Conservation (phyloP, 2,329 filamentous ascomycete genomes). For the Diaporthe nobilis region DNA sequence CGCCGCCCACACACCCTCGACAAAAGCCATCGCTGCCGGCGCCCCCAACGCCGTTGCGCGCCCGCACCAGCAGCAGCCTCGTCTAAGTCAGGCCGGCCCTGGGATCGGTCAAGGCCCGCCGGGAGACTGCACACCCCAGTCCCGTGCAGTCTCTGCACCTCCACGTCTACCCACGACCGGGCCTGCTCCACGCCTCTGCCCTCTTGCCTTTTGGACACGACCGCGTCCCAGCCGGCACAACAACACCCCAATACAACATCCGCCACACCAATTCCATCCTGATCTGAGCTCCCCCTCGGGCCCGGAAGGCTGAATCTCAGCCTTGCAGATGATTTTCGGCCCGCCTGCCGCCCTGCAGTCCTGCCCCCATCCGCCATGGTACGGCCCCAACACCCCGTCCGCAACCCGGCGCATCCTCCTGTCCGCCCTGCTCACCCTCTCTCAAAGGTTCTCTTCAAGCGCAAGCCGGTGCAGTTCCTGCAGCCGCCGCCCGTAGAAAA, state of each 20-base stretch:
- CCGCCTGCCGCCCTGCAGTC: conserved; percentile 42
- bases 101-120: conserved; percentile 41
- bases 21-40: conserved; percentile 29
- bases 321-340: conserved; percentile 57
- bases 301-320: conserved; percentile 55
- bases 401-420: conserved; percentile 43
- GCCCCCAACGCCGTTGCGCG: conserved; percentile 24
- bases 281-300: conserved; percentile 47
- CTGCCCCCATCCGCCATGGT: conserved; percentile 51
- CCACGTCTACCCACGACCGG: conserved; percentile 42
- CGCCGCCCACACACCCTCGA: conserved; percentile 26
- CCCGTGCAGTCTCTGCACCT: conserved; percentile 43
- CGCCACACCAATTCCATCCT: conserved; percentile 47
- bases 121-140: conserved; percentile 40
- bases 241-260: conserved; percentile 46
- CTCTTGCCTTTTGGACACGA: conserved; percentile 35
- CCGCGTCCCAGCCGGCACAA: conserved; percentile 43
- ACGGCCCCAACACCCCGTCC: conserved; percentile 42
- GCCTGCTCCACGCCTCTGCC: conserved; percentile 40
- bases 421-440: conserved; percentile 45
- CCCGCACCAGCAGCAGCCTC: conserved; percentile 41
- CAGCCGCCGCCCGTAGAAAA: conserved; percentile 80
- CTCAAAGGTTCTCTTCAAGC: conserved; percentile 89
- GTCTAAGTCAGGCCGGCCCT: conserved; percentile 41
- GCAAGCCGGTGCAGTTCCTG: conserved; percentile 91